Percentiles rank a stretch among this genome's conserved stretches.
Conservation (phyloP, 2,329 filamentous ascomycete genomes). For the Ophiostoma australiae region DNA sequence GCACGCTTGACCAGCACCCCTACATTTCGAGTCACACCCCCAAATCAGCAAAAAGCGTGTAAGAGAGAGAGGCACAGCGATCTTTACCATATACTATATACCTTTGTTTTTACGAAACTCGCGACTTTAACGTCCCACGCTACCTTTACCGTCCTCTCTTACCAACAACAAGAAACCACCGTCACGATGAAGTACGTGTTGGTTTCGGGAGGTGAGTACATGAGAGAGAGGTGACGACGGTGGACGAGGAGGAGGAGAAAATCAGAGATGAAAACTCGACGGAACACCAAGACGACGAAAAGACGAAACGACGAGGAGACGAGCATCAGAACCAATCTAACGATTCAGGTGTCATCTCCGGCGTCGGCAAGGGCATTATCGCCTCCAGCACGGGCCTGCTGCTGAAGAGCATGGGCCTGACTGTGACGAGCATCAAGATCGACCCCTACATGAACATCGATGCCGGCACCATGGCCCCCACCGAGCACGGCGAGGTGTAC, state of each 20-base stretch:
- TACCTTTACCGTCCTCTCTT: conserved; percentile 12
- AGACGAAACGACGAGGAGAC: too few species aligned
- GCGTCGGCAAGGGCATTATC: conserved; percentile 31
- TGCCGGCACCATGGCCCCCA: conserved; percentile 37
- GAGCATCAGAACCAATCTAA: neutral
- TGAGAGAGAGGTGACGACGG: neutral
- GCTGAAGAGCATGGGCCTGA: conserved; percentile 74
- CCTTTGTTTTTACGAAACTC: neutral
- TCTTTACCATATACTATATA: neutral
- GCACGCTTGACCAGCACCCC: conserved; percentile 22
- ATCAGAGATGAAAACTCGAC: neutral
- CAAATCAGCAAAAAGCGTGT: conserved; percentile 11
- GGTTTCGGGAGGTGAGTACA: conserved; percentile 29
- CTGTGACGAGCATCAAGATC: conserved; percentile 55
- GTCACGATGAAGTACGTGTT: conserved; percentile 31
- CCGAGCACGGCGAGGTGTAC: conserved; percentile 76
- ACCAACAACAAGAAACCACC: conserved; percentile 18
- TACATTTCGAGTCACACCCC: conserved; percentile 13
- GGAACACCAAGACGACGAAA: too few species aligned
- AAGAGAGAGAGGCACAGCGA: conserved; percentile 18
- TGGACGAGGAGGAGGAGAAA: neutral
- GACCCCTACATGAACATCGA: conserved; percentile 47
- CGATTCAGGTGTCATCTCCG: conserved; percentile 28
- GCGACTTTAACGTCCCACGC: neutral
- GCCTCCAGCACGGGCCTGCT: conserved; percentile 50